Evolutionary conservation across 805 yeast species (phyloP), one percentile per base, ranked within the genome.

Genomic region (Monosporozyma aerobia): DNA sequence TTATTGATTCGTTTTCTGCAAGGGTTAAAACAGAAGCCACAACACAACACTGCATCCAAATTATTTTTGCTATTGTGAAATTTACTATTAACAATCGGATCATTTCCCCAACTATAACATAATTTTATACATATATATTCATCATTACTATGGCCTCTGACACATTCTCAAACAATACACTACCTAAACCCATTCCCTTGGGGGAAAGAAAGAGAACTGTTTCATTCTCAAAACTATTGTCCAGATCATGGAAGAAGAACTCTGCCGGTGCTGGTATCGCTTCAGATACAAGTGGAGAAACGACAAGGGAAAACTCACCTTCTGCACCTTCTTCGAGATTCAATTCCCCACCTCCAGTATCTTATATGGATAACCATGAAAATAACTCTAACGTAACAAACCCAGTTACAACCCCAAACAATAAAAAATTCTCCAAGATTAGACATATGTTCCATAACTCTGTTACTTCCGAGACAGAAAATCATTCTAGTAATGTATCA

Each of bases 211-310:
- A 53, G 33, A 58, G 65, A 49, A 62, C 60, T 23, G 56, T 59
- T 13, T 64, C 68, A 1, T 61, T 64, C 29, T 57, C 65, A 1
- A 64, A 62, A 44, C 43, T 60, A 39, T 44, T 62, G 14, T 48
- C 60, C 19, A 50, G 55, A 11, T 51, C 62, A 1, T 55, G 62
- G 53, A 49, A 51, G 39, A 54, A 51, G 39, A 54, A 53, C 9
- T 40, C 47, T 19, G 45, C 47, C 30, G 45, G 30, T 23, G 23
- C 45, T 3, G 25, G 16, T 23, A 5, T 43, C 4, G 23, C 45
- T 3, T 23, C 45, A 10, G 45, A 43, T 23, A 23, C 45, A 22
- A 43, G 45, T 23, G 45, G 23, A 16, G 30, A n/a, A 43, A 43
- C 22, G 9, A 43, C 45, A 22, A 23, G 45, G n/a, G 45, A 43